Evolutionary conservation across 2,329 filamentous ascomycete genomes (phyloP).

Genomic region (Trichoderma atrobrunneum): DNA sequence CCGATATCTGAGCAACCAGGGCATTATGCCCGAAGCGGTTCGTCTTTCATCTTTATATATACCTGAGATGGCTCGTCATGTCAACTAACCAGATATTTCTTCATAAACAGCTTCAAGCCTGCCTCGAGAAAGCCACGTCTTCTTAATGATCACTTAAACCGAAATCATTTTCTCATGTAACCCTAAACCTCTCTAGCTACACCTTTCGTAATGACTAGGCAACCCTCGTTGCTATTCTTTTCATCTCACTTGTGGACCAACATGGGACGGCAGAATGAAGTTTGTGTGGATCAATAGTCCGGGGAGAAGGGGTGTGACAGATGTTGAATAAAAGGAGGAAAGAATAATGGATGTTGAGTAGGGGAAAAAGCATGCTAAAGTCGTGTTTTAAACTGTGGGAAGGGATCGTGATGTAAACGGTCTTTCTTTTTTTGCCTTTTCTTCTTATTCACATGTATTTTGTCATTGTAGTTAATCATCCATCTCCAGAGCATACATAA

Average conservation of each 20-base stretch:
- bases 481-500: not conserved
- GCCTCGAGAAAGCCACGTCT: conserved; percentile 27
- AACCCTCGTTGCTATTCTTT: not conserved
- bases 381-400: not conserved
- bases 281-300: not conserved
- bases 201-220: conserved; percentile 6
- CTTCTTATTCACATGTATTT: conserved; percentile 2
- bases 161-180: conserved; percentile 7
- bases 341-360: conserved; percentile 3
- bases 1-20: conserved; percentile 64
- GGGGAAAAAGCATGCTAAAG: not conserved
- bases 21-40: conserved; percentile 38
- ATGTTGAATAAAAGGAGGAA: not conserved
- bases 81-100: not conserved
- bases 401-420: conserved; percentile 1
- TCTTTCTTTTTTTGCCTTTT: not conserved
- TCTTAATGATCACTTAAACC: conserved; percentile 2
- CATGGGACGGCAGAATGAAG: not conserved
- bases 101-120: conserved; percentile 25
- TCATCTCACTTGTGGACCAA: not conserved
- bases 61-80: not conserved
- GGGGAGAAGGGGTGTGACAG: not conserved
- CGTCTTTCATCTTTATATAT: conserved; percentile 16
- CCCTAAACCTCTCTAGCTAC: not conserved
- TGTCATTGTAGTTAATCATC: conserved; percentile 1